Base-by-base conservation (phyloP, 352 stramenopile species). In the Globisporangium barbulae region DNA sequence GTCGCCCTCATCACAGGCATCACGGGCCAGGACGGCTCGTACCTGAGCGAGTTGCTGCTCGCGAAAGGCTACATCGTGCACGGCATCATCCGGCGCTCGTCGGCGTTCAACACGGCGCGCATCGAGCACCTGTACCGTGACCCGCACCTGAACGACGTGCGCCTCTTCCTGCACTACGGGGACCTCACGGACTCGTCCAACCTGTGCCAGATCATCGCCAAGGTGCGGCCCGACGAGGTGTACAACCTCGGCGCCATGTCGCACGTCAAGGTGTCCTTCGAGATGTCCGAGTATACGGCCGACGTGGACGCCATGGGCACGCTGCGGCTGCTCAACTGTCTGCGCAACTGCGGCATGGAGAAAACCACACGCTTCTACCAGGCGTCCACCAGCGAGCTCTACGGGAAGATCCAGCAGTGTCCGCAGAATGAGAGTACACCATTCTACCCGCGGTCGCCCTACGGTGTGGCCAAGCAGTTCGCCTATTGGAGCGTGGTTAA, bases 191-290 rank as follows among this genome's bases (percentile, higher is more conserved):
- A 99, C 78, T 95, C 90, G 57, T 98, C 94, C 13, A 99, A 98
- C 66, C 80, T 99, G 35, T 99, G 97, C 71, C 74, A 89, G 63
- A 98, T 99, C 69, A 95, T 99, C 63, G 80, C 91, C 6, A 83
- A 88, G n/a, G 81, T 98, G n/a, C 90, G 90, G 15, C 97, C 97
- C 1, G 82, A 97, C 64, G 97, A 99, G 78, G 97, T 99, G 68
- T 99, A 99, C 89, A 99, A 99, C 72, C 79, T 99, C 53, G 97
- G 94, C 9, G 97, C 97, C 25, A 99, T 99, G 96, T 98, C 91
- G 74, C 97, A 99, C 74, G 97, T 99, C 50, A 98, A 98, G 70
- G 97, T 99, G 33, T 99, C 96, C 9, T 99, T 99, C 65, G 97
- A 99, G 68, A 98, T 99, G 95, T 94, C 96, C 17, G 97, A 99